A percentile compares a stretch with the other conserved stretches of the same genome.
Evolutionary conservation across 2,329 filamentous ascomycete genomes (phyloP).

Genomic region (Metarhizium robertsii): DNA sequence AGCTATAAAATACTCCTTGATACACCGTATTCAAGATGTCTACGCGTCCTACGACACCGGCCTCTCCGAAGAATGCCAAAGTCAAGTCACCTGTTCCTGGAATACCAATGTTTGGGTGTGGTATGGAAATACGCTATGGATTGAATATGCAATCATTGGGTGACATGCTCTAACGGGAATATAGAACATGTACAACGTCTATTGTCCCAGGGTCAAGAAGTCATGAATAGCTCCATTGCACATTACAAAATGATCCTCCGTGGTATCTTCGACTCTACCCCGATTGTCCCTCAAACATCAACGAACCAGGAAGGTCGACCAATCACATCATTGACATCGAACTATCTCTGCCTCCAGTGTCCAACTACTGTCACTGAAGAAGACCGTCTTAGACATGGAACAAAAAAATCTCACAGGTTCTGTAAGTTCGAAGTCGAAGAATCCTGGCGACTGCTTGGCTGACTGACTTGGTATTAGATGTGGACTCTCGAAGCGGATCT

Average conservation of each 20-base stretch:
- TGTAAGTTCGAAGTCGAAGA: conserved; percentile 40
- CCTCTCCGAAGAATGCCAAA: conserved; percentile 47
- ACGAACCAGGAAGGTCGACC: conserved; percentile 46
- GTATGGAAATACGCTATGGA: conserved; percentile 29
- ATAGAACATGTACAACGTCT: conserved; percentile 65
- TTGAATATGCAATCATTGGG: conserved; percentile 9
- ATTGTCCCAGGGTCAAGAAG: conserved; percentile 50
- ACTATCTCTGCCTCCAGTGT: conserved; percentile 67
- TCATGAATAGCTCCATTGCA: conserved; percentile 58
- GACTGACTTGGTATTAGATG: conserved; percentile 42
- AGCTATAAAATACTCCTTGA: background rate
- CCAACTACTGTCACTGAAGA: conserved; percentile 58
- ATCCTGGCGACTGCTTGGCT: background rate
- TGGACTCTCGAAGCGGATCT: conserved; percentile 66
- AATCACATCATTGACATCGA: conserved; percentile 54
- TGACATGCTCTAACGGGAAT: background rate
- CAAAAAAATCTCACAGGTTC: conserved; percentile 62
- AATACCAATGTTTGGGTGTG: conserved; percentile 53
- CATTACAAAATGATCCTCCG: conserved; percentile 65
- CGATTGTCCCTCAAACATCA: conserved; percentile 56
- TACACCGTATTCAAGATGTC: conserved; percentile 26
- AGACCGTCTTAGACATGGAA: conserved; percentile 57
- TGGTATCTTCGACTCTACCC: conserved; percentile 59
- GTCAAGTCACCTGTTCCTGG: conserved; percentile 51
- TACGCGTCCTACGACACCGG: conserved; percentile 37